Conservation (phyloP, 345 rosid species). For the Luvunga scandens region DNA sequence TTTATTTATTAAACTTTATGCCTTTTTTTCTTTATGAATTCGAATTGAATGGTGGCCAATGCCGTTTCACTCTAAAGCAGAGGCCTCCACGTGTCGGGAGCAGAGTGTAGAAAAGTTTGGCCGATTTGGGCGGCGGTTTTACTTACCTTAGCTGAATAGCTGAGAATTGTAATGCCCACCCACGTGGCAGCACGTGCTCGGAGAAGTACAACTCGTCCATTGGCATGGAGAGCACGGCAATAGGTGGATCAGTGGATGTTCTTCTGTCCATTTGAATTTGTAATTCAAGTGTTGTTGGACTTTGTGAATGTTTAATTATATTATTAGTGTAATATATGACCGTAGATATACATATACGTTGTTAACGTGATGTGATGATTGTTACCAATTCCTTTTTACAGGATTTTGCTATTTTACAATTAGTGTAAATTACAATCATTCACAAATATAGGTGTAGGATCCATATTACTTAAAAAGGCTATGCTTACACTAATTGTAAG, state of each 20-base stretch:
- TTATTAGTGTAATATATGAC: background rate
- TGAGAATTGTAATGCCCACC: background rate
- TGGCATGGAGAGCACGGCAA: background rate
- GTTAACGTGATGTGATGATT: no score
- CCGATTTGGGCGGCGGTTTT: slow-evolving; percentile 17
- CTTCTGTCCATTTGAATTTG: background rate
- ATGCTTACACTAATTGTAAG: no score
- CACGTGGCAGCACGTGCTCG: slow-evolving; percentile 33
- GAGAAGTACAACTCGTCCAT: background rate
- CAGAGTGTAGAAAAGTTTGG: slow-evolving; percentile 13
- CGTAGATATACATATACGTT: no score
- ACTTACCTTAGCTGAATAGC: background rate
- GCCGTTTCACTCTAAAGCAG: slow-evolving; percentile 20
- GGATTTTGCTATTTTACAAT: no score
- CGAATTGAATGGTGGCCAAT: slow-evolving; percentile 14
- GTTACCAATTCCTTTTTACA: no score
- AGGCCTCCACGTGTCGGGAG: slow-evolving; percentile 34
- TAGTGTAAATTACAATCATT: no score
- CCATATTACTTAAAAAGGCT: no score
- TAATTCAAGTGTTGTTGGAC: background rate
- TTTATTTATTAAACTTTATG: background rate
- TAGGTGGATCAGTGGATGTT: background rate
- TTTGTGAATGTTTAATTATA: background rate
- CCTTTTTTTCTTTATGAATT: background rate
- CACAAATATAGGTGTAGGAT: no score